Evolutionary conservation across 1,284 basidiomycete species (phyloP).

Genomic region (Takashimella koratensis): DNA sequence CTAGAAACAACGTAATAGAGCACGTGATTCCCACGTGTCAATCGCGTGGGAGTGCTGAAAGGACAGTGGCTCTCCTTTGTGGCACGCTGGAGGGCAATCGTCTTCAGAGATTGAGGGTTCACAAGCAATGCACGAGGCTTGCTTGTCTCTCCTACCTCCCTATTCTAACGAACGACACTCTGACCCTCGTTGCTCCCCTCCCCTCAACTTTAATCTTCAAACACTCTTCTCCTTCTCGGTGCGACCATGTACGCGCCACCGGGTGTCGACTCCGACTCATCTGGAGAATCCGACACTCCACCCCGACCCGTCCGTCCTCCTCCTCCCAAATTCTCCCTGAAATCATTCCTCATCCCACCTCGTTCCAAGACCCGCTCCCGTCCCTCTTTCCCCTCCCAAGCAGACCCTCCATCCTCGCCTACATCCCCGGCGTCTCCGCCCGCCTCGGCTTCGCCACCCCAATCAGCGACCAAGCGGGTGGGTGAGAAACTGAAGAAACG

Average conservation of each 20-base stretch:
- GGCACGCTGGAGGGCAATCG: not conserved
- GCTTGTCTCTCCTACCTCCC: no score
- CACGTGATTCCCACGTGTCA: not conserved
- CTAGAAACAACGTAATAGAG: not conserved
- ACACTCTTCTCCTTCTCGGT: no score
- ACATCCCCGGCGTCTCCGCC: not conserved
- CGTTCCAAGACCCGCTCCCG: no score
- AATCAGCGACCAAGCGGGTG: no score
- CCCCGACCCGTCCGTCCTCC: no score
- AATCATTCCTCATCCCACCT: constrained; percentile 11
- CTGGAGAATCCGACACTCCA: constrained; percentile 3
- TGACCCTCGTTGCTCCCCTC: no score
- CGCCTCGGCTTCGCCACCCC: not conserved
- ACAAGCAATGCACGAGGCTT: no score
- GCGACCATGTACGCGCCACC: constrained; percentile 21
- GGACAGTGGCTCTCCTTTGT: not conserved
- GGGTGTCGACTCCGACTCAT: constrained; percentile 19
- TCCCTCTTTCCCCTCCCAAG: not conserved
- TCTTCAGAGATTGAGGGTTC: no score
- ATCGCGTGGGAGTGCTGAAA: not conserved
- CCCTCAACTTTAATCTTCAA: no score
- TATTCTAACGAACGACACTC: no score
- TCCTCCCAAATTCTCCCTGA: constrained; percentile 15
- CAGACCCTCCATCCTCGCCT: not conserved
- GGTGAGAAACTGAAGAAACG: constrained; percentile 7